Percentiles rank a stretch among this genome's conserved stretches.
Conservation (phyloP, 2,329 filamentous ascomycete genomes). For the Curvularia sp. region DNA sequence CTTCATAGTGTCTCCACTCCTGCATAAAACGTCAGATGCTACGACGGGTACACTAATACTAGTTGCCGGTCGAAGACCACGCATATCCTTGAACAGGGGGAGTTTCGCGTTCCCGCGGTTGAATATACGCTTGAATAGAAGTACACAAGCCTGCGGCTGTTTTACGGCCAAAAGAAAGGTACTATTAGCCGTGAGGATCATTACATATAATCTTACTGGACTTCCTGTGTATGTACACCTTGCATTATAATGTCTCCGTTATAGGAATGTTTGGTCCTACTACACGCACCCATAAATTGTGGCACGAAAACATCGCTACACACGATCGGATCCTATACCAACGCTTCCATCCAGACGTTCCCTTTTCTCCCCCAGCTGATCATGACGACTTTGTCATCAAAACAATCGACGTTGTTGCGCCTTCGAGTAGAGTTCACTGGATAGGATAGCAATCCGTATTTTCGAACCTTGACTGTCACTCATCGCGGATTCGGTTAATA, state of each 20-base stretch:
- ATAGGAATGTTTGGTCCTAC: neutral
- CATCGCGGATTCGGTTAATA: neutral
- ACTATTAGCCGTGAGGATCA: neutral
- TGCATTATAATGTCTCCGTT: neutral
- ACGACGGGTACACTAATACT: neutral
- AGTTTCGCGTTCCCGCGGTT: neutral
- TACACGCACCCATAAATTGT: neutral
- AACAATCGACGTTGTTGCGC: neutral
- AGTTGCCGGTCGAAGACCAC: neutral
- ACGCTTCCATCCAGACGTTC: neutral
- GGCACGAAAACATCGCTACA: neutral
- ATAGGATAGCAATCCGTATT: neutral
- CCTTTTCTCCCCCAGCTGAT: neutral
- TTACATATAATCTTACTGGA: neutral
- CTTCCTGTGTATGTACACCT: neutral
- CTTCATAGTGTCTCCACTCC: neutral
- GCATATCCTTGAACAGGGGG: neutral
- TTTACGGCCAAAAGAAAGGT: neutral
- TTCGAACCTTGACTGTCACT: neutral
- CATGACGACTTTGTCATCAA: neutral
- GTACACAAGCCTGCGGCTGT: neutral
- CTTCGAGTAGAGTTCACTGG: neutral
- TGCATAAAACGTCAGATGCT: neutral
- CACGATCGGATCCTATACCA: neutral
- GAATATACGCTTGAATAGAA: slow-evolving; percentile 1